These are phyloP conservation scores for Parietaria judaica DNA, from an alignment of 306 rosid genomes.

Conservation along the genomic window DNA sequence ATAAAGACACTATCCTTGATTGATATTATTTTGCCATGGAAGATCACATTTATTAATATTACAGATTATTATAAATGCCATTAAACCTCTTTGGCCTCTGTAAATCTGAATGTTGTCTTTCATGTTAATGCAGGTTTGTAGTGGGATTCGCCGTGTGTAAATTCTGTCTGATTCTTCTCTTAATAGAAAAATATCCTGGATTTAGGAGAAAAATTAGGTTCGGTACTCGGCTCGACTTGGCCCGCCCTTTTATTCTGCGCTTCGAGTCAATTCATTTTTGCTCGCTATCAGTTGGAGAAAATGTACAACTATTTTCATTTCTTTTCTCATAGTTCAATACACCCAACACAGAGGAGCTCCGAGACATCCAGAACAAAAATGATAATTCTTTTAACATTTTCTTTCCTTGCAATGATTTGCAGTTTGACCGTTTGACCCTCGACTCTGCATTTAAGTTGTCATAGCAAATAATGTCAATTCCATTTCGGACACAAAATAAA, in stretches of 20 bases:
- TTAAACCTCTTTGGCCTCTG: slow-evolving; percentile 27
- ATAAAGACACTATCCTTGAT: not conserved
- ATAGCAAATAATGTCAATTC: too few species aligned
- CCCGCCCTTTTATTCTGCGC: too few species aligned
- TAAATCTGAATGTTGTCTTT: slow-evolving; percentile 67
- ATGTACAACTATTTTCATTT: not conserved
- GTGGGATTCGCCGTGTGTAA: slow-evolving; percentile 59
- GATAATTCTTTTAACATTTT: too few species aligned
- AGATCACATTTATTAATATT: slow-evolving; percentile 2
- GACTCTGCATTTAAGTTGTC: too few species aligned
- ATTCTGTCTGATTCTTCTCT: slow-evolving; percentile 43
- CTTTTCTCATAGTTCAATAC: not conserved
- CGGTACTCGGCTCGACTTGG: not conserved
- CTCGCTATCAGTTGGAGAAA: slow-evolving; percentile 13
- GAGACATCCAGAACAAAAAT: too few species aligned
- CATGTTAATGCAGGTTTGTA: slow-evolving; percentile 79
- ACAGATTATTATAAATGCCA: slow-evolving; percentile 18
- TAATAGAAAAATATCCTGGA: slow-evolving; percentile 21
- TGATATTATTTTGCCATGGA: not conserved
- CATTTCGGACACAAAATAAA: too few species aligned
- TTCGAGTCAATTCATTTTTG: slow-evolving; percentile 19
- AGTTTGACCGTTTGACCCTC: too few species aligned
- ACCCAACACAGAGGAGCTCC: too few species aligned
- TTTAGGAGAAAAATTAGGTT: slow-evolving; percentile 24
- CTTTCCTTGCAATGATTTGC: too few species aligned